Base-by-base conservation (phyloP, 768 basidiomycete species). In the Tephrocybe sp. region DNA sequence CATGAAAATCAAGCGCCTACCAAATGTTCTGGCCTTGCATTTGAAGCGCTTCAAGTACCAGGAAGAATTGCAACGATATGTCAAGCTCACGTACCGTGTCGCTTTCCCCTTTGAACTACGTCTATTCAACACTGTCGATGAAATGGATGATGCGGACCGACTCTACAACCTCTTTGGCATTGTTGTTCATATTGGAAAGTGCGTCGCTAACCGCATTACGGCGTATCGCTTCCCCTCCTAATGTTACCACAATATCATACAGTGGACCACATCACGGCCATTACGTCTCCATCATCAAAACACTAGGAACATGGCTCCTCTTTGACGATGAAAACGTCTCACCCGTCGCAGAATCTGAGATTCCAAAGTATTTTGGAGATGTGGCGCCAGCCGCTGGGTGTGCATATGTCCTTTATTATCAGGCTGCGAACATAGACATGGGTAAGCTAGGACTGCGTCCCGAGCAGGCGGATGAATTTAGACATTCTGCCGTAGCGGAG, bases 121-220 rank as follows among this genome's bases (percentile, higher is more conserved):
- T 53, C 72, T 99, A 50, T 98, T 98, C 76, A 98, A 99, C 67
- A 98, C 97, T 37, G 87, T 94, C 45, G 97, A 99, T 68, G 93
- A 95, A 60, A 83, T 88, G 41, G 84, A 87, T 46, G 84, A 98
- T 65, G 90, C 94, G 0, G 97, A 99, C 67, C 78, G 95, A 48
- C 67, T 98, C 54, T 99, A 97, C 72, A 85, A 91, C 66, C 80
- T 99, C 23, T 98, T 95, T 66, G 94, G 92, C 12, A 92, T 98
- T 51, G 95, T 99, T 28, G 93, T 99, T n/a, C 97, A 99, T 70
- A 95, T 99, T 57, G 97, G 97, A 79, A 90, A 84, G 95, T 96
- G 69, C 64, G 92, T 85, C 20, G 3, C n/a, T n/a, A 6, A 20
- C 4, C 9, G 14, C 15, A 33, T 11, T 20, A 21, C 18, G 6